These are phyloP conservation scores for Trametes polyzona DNA, from an alignment of 1,284 basidiomycete genomes.

Conservation along the genomic window DNA sequence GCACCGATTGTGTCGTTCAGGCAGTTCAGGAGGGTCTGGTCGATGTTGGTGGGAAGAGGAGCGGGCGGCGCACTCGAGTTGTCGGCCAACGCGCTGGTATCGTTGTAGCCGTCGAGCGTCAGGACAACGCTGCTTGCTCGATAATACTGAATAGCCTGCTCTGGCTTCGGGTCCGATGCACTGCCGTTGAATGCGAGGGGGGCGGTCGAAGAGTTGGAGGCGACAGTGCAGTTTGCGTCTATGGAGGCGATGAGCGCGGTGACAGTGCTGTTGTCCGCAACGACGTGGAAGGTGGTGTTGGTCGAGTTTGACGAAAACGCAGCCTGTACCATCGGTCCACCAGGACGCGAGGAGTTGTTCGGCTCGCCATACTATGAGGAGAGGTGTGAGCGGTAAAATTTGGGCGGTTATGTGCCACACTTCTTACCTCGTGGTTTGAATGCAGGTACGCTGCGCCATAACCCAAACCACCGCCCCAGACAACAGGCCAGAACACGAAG, in stretches of 20 bases:
- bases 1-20: conserved; percentile 58
- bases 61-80: conserved; percentile 49
- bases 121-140: conserved; percentile 59
- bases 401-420: background rate
- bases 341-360: conserved; percentile 58
- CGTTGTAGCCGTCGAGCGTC: conserved; percentile 67
- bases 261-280: conserved; percentile 63
- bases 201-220: conserved; percentile 32
- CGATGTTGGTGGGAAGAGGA: conserved; percentile 51
- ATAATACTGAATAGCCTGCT: conserved; percentile 62
- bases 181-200: conserved; percentile 39
- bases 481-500: conserved; percentile 63
- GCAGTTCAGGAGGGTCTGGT: conserved; percentile 52
- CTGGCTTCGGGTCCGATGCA: conserved; percentile 45
- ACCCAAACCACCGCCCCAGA: conserved; percentile 48
- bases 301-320: conserved; percentile 50
- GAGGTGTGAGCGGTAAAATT: background rate
- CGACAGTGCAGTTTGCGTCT: conserved; percentile 47
- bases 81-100: conserved; percentile 47
- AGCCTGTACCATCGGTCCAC: conserved; percentile 56
- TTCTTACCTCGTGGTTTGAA: conserved; percentile 39
- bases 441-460: conserved; percentile 48
- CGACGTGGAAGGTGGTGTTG: conserved; percentile 55
- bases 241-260: conserved; percentile 52
- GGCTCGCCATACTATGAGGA: conserved; percentile 54